phyloP scores from a whole-genome alignment of 75 land plant species.

The Chamaecyparis obtusa region DNA sequence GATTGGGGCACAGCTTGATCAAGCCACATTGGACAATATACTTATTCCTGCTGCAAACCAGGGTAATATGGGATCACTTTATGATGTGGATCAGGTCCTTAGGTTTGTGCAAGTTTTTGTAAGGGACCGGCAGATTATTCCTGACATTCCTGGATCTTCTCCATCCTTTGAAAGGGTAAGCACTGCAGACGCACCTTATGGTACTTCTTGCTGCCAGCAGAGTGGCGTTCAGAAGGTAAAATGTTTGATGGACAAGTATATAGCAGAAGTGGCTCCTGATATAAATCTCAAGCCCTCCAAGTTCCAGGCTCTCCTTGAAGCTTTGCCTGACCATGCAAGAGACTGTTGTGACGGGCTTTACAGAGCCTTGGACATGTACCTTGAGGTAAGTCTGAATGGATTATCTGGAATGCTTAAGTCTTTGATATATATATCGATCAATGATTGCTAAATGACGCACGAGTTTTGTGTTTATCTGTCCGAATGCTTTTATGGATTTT shows the following conservation, averaged over 20 bases:
- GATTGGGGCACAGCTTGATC: constrained; percentile 86
- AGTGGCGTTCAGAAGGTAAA: constrained; percentile 42
- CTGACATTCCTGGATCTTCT: constrained; percentile 8
- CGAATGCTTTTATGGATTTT: background rate
- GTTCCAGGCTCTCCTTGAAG: constrained; percentile 47
- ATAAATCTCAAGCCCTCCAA: constrained; percentile 64
- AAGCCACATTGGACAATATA: constrained; percentile 78
- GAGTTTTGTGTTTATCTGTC: background rate
- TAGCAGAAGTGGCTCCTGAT: constrained; percentile 91
- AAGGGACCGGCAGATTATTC: constrained; percentile 16
- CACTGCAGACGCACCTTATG: constrained; percentile 9
- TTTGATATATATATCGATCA: background rate
- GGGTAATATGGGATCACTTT: constrained; percentile 35
- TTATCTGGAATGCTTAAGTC: background rate
- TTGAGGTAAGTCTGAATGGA: constrained; percentile 59
- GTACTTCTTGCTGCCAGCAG: background rate
- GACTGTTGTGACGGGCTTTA: constrained; percentile 71
- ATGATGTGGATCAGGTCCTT: constrained; percentile 82
- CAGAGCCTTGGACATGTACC: constrained; percentile 79
- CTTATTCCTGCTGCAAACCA: constrained; percentile 65
- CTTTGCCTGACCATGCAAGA: constrained; percentile 75
- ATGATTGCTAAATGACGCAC: background rate
- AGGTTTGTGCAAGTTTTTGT: constrained; percentile 59
- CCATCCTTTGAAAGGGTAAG: constrained; percentile 14
- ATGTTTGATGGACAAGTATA: constrained; percentile 66